Evolutionary conservation across 202 grass and related monocot species (phyloP).

Genomic region (Digitaria exilis): DNA sequence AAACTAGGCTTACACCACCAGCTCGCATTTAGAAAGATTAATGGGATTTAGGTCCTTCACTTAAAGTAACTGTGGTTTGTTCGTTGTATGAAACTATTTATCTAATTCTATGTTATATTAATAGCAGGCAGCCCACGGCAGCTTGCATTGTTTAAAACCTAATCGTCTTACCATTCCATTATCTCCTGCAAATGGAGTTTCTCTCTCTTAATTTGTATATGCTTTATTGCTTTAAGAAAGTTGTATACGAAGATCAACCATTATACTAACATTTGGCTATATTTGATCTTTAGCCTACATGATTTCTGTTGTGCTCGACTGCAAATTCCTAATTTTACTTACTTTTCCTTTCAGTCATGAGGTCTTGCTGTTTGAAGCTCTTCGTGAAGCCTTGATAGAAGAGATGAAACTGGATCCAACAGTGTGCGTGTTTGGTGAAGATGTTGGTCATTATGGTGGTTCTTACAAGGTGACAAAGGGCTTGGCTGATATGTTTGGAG

Average conservation of each 20-base stretch:
- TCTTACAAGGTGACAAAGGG: conserved; percentile 90
- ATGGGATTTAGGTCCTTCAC: neutral
- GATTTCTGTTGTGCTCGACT: neutral
- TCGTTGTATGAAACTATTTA: neutral
- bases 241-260: neutral
- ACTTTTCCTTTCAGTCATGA: conserved; percentile 61
- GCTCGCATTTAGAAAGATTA: neutral
- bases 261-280: neutral
- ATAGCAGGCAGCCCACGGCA: neutral
- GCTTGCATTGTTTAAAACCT: neutral
- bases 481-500: conserved; percentile 72
- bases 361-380: conserved; percentile 73
- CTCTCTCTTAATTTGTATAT: neutral
- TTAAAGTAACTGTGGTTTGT: neutral
- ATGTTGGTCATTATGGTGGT: conserved; percentile 82
- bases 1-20: neutral
- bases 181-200: neutral
- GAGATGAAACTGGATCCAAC: conserved; percentile 79
- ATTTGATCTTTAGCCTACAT: neutral
- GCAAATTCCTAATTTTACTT: conserved; percentile 18
- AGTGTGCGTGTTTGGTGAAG: conserved; percentile 83
- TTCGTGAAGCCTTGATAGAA: conserved; percentile 78
- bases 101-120: neutral
- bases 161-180: neutral
- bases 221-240: neutral